Percentiles rank a stretch among this genome's conserved stretches.
These are phyloP conservation scores for Protomyces inundatus DNA, from an alignment of 1,139 yeast genomes.

Conservation along the genomic window DNA sequence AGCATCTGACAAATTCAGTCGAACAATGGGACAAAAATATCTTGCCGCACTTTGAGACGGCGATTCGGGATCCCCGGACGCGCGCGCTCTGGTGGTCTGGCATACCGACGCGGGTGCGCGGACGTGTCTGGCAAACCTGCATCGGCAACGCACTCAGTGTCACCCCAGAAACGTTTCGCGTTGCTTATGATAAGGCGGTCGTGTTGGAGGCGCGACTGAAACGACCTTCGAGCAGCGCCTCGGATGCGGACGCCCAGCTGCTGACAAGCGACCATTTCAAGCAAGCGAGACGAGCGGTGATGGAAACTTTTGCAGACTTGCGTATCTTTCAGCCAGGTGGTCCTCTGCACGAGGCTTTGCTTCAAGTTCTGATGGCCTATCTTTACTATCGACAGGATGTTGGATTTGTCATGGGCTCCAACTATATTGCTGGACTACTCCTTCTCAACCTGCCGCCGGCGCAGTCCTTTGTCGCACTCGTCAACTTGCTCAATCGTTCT, in stretches of 20 bases:
- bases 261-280: slow-evolving; percentile 7
- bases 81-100: slow-evolving; percentile 68
- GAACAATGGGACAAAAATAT: slow-evolving; percentile 47
- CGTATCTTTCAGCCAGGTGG: slow-evolving; percentile 42
- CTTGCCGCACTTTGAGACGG: slow-evolving; percentile 40
- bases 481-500: slow-evolving; percentile 44
- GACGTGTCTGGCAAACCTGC: slow-evolving; percentile 46
- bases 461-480: slow-evolving; percentile 45
- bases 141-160: slow-evolving; percentile 42
- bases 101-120: slow-evolving; percentile 49
- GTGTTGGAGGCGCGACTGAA: slow-evolving; percentile 28
- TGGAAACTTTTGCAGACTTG: slow-evolving; percentile 45
- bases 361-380: slow-evolving; percentile 38
- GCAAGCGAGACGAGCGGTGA: slow-evolving; percentile 35
- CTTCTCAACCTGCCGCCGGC: slow-evolving; percentile 42
- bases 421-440: slow-evolving; percentile 44
- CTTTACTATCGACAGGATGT: slow-evolving; percentile 36
- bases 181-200: slow-evolving; percentile 34
- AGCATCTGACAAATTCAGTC: slow-evolving; percentile 41
- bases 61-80: slow-evolving; percentile 42
- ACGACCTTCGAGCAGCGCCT: not conserved
- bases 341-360: slow-evolving; percentile 40
- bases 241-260: not conserved
- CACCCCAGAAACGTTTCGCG: slow-evolving; percentile 32
- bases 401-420: slow-evolving; percentile 34